phyloP scores from a whole-genome alignment of 352 stramenopile genomes.

The Phytophthora gonapodyides region DNA sequence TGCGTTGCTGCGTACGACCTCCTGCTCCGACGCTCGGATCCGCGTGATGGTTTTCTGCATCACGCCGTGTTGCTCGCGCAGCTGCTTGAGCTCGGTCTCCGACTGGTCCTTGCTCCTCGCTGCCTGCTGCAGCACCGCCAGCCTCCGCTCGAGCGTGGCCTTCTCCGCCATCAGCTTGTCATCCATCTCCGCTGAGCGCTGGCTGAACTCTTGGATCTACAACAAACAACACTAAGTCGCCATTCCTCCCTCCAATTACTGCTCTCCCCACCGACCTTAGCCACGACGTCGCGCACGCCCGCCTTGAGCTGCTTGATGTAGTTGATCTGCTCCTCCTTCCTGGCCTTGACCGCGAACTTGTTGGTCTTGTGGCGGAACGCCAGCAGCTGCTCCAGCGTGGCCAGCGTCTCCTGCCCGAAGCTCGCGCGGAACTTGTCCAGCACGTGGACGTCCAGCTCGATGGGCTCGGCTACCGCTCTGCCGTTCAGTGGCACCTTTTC shows the following conservation, averaged over 20 bases:
- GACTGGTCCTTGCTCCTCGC: conserved; percentile 42
- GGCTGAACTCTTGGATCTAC: conserved; percentile 47
- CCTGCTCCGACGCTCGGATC: conserved; percentile 44
- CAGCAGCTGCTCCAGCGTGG: conserved; percentile 57
- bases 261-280: conserved; percentile 29
- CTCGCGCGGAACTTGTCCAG: conserved; percentile 38
- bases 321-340: conserved; percentile 58
- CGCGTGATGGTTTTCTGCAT: conserved; percentile 40
- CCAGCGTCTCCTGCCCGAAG: conserved; percentile 42
- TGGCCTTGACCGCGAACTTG: conserved; percentile 67
- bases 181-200: conserved; percentile 36
- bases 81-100: conserved; percentile 42
- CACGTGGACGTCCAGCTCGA: conserved; percentile 35
- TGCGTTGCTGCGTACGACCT: conserved; percentile 35
- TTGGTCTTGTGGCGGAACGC: conserved; percentile 63
- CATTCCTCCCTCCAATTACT: neutral
- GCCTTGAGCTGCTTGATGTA: conserved; percentile 67
- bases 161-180: conserved; percentile 41
- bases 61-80: conserved; percentile 36
- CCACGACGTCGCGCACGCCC: conserved; percentile 38
- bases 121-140: conserved; percentile 43
- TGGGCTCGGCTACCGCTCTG: neutral
- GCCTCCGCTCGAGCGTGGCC: conserved; percentile 37
- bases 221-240: conserved; percentile 4
- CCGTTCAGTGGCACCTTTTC: neutral